Conservation (phyloP, 257 asterid species). For the Gardenia jasminoides region DNA sequence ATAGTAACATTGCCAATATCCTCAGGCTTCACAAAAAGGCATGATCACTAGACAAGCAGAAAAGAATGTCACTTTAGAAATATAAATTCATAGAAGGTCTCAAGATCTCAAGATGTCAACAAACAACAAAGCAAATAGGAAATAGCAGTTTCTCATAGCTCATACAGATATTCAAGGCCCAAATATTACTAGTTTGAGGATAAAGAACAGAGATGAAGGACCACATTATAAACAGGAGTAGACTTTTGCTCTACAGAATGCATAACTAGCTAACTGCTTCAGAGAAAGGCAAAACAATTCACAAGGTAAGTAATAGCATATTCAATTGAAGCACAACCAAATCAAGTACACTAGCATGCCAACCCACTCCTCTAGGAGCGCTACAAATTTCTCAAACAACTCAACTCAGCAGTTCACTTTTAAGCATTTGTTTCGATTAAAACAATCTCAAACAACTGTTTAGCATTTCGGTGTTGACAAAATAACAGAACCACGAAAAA, state of each 20-base stretch:
- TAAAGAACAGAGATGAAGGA: not conserved
- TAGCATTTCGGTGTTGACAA: not conserved
- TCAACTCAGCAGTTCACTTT: not conserved
- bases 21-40: not conserved
- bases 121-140: not conserved
- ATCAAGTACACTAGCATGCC: not conserved
- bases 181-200: not conserved
- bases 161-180: not conserved
- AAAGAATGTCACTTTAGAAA: not conserved
- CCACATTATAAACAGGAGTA: too few relatives aligned
- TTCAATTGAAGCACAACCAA: not conserved
- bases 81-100: not conserved
- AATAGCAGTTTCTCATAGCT: not conserved
- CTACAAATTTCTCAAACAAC: not conserved
- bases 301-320: not conserved
- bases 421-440: not conserved
- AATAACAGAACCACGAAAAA: not conserved
- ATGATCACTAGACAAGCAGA: not conserved
- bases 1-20: conserved; percentile 1
- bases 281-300: not conserved
- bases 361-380: not conserved
- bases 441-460: not conserved
- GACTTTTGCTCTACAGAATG: not conserved
- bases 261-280: not conserved
- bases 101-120: not conserved